A percentile compares a stretch with the other conserved stretches of the same genome.
Evolutionary conservation across 139 green algal species (phyloP).

Genomic region (Parachlorella kessleri): DNA sequence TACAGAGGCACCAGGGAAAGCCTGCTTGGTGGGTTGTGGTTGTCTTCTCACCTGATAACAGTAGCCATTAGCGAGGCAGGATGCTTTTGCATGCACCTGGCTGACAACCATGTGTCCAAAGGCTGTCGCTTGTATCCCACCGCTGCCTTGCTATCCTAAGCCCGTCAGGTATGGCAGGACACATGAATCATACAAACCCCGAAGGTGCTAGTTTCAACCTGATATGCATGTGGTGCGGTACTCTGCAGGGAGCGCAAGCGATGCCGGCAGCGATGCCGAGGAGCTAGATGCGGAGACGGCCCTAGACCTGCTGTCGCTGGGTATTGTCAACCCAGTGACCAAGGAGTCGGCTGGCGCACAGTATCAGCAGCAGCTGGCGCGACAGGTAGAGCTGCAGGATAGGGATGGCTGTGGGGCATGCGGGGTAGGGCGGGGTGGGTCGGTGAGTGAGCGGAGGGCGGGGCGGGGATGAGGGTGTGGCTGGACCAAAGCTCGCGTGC

Average conservation of each 20-base stretch:
- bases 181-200: too few relatives aligned
- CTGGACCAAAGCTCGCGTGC: neutral
- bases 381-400: constrained; percentile 57
- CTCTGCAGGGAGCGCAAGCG: constrained; percentile 13
- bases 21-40: too few relatives aligned
- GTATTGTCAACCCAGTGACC: constrained; percentile 90
- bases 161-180: too few relatives aligned
- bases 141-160: too few relatives aligned
- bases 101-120: too few relatives aligned
- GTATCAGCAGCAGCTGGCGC: constrained; percentile 86
- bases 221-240: too few relatives aligned
- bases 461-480: neutral
- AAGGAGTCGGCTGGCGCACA: constrained; percentile 72
- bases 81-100: too few relatives aligned
- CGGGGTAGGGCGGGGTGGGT: neutral
- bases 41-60: too few relatives aligned
- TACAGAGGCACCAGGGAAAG: too few relatives aligned
- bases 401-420: neutral
- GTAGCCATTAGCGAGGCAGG: too few relatives aligned
- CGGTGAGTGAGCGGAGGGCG: neutral
- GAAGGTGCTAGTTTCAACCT: too few relatives aligned
- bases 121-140: too few relatives aligned
- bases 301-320: constrained; percentile 81
- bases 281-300: constrained; percentile 74
- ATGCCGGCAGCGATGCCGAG: constrained; percentile 6